phyloP scores from a whole-genome alignment of 202 grass and related monocot species.

The Panicum virgatum region DNA sequence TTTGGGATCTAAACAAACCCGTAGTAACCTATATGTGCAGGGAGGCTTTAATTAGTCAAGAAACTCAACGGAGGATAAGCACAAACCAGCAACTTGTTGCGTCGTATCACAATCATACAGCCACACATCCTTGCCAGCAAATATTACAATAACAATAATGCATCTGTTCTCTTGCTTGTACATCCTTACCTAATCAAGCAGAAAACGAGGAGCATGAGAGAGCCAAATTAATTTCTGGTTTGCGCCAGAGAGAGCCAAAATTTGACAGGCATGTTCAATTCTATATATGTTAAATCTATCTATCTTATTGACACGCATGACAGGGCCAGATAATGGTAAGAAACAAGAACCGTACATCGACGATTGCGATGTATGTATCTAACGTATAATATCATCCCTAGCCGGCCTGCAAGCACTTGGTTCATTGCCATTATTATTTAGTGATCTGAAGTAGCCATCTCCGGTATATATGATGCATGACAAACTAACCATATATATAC shows the following conservation, averaged over 20 bases:
- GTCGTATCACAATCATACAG: too few species aligned
- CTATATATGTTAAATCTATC: neutral
- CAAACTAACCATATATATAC: conserved; percentile 6
- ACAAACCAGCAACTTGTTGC: too few species aligned
- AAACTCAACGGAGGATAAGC: too few species aligned
- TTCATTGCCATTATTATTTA: neutral
- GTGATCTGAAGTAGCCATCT: neutral
- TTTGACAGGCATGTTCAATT: neutral
- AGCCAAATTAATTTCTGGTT: conserved; percentile 24
- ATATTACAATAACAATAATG: neutral
- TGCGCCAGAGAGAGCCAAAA: neutral
- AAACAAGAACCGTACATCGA: neutral
- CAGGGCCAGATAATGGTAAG: neutral
- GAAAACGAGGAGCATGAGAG: neutral
- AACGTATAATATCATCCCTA: neutral
- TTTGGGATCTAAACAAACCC: too few species aligned
- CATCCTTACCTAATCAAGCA: neutral
- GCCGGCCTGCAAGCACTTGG: neutral
- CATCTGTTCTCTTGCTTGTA: neutral
- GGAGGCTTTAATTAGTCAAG: too few species aligned
- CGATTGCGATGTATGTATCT: neutral
- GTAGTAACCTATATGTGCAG: too few species aligned
- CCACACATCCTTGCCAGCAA: too few species aligned
- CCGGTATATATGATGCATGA: conserved; percentile 8
- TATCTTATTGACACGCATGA: neutral